Percentiles rank a stretch among this genome's conserved stretches.
Conservation (phyloP, 306 rosid species). For the Pyrus bretschneideri region DNA sequence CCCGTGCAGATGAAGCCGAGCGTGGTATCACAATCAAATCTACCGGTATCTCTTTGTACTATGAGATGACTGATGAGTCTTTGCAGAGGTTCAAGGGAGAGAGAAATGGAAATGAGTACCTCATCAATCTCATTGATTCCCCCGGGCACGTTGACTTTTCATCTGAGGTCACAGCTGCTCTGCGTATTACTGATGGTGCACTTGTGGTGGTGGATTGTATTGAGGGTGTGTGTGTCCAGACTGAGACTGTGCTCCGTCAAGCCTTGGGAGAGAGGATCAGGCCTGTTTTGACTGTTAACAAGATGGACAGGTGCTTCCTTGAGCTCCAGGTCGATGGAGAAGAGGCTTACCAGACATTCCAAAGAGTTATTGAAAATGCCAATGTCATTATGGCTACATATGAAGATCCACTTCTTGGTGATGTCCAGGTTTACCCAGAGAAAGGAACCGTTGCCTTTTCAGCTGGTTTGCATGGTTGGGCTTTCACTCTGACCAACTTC, state of each 20-base stretch:
- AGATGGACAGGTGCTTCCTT: slow-evolving; percentile 96
- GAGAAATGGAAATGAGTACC: slow-evolving; percentile 71
- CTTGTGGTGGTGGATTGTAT: slow-evolving; percentile 88
- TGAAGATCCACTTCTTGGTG: slow-evolving; percentile 89
- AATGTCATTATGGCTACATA: slow-evolving; percentile 99
- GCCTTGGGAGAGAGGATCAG: slow-evolving; percentile 90
- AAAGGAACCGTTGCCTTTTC: slow-evolving; percentile 94
- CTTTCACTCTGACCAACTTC: slow-evolving; percentile 78
- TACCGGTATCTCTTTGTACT: slow-evolving; percentile 89
- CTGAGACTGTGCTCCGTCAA: slow-evolving; percentile 85
- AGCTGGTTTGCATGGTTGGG: slow-evolving; percentile 99
- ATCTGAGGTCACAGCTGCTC: slow-evolving; percentile 91
- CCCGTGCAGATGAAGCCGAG: slow-evolving; percentile 90
- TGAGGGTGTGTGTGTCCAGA: slow-evolving; percentile 92
- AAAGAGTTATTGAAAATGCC: slow-evolving; percentile 86
- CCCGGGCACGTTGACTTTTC: slow-evolving; percentile 93
- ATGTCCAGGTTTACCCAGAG: slow-evolving; percentile 79
- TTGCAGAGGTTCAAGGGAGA: slow-evolving; percentile 64
- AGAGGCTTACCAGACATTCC: slow-evolving; percentile 83
- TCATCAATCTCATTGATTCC: slow-evolving; percentile 88
- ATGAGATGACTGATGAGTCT: slow-evolving; percentile 59
- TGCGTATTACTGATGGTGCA: slow-evolving; percentile 92
- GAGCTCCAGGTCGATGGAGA: slow-evolving; percentile 97
- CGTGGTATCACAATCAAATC: slow-evolving; percentile 95
- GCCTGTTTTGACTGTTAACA: slow-evolving; percentile 82